These are phyloP conservation scores for Gentiana dahurica DNA, from an alignment of 257 asterid genomes.

Conservation along the genomic window DNA sequence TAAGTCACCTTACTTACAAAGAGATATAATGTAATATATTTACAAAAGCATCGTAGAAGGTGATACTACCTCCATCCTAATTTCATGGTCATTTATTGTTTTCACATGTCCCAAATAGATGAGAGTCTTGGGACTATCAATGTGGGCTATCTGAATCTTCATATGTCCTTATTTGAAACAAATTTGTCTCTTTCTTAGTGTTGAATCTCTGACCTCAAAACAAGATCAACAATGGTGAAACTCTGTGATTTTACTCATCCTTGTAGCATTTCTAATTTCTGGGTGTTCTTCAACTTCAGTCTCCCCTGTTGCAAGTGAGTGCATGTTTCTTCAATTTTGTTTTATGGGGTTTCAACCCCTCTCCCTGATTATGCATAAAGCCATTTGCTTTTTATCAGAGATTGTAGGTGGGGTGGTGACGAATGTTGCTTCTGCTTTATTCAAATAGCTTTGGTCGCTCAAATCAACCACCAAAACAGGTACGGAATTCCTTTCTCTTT, in stretches of 20 bases:
- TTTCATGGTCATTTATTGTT: too few species aligned
- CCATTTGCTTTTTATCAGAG: conserved; percentile 27
- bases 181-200: conserved; percentile 5
- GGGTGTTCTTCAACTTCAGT: conserved; percentile 63
- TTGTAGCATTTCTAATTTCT: conserved; percentile 31
- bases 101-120: too few species aligned
- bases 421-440: conserved; percentile 64
- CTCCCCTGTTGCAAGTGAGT: conserved; percentile 82
- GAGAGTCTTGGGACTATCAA: neutral
- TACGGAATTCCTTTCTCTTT: conserved; percentile 8
- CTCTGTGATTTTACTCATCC: conserved; percentile 21
- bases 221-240: conserved; percentile 34
- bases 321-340: neutral
- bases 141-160: conserved; percentile 10
- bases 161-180: neutral
- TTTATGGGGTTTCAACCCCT: too few species aligned
- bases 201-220: conserved; percentile 1
- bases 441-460: conserved; percentile 78
- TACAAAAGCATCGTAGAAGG: too few species aligned
- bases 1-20: too few species aligned
- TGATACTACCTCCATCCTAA: too few species aligned
- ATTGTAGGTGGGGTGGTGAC: conserved; percentile 75
- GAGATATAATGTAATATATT: too few species aligned
- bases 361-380: neutral
- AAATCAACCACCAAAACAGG: conserved; percentile 64